Conservation (phyloP, 2,329 filamentous ascomycete species). For the Grosmannia serpens region DNA sequence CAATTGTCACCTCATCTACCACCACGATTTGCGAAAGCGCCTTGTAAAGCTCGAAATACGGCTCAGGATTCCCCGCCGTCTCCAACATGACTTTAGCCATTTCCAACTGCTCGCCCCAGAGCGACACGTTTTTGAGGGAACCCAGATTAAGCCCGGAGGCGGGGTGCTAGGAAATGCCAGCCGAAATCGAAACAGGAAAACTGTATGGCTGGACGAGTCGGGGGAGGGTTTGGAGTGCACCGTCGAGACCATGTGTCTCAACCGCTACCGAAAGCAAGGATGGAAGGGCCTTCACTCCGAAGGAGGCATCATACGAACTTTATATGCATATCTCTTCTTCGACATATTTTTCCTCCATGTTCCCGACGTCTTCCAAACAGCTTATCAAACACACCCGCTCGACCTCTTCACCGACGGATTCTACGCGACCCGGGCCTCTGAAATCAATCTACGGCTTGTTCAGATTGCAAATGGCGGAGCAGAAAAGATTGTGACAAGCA, state of each 20-base stretch:
- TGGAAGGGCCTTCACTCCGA: slow-evolving; percentile 96
- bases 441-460: slow-evolving; percentile 79
- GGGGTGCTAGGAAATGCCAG: slow-evolving; percentile 26
- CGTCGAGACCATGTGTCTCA: slow-evolving; percentile 91
- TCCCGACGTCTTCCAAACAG: slow-evolving; percentile 93
- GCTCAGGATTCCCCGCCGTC: slow-evolving; percentile 68
- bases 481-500: slow-evolving; percentile 49
- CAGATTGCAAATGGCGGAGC: slow-evolving; percentile 79
- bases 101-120: slow-evolving; percentile 64
- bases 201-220: slow-evolving; percentile 72
- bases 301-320: slow-evolving; percentile 80
- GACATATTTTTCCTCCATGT: slow-evolving; percentile 88
- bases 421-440: slow-evolving; percentile 71
- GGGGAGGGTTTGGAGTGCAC: slow-evolving; percentile 48
- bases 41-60: slow-evolving; percentile 82
- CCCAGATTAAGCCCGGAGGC: slow-evolving; percentile 50
- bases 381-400: slow-evolving; percentile 85
- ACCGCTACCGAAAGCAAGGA: slow-evolving; percentile 67
- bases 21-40: slow-evolving; percentile 89
- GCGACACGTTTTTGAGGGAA: slow-evolving; percentile 65
- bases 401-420: slow-evolving; percentile 92
- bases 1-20: slow-evolving; percentile 82
- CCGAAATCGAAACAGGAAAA: slow-evolving; percentile 44
- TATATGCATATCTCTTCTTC: slow-evolving; percentile 85
- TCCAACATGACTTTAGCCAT: slow-evolving; percentile 89